Base-by-base conservation (phyloP, 805 yeast species). In the Kazachstania kunashirensis region DNA sequence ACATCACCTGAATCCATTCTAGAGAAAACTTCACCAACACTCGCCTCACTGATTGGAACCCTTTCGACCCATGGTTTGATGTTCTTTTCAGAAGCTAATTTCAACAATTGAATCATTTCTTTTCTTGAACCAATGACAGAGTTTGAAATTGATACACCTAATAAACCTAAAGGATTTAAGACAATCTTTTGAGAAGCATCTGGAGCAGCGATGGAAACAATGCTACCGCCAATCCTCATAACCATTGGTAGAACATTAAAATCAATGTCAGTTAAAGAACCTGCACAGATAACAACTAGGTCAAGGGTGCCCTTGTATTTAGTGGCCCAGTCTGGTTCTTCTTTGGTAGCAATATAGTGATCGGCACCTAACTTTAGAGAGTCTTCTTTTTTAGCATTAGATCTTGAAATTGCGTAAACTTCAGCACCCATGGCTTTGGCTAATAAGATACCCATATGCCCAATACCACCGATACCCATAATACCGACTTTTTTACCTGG, bases 371-470 rank as follows among this genome's bases (percentile, higher is more conserved):
- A 59, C 39, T 63, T 49, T 17, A 54, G 8, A 13, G 79, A 71
- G 40, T 71, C 68, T 31, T 62, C 70, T 48, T 62, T 68, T 59
- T 75, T 75, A 29, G 67, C 47, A 12, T 56, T 49, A 14, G 67
- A 55, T 57, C 80, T 63, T 13, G 79, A 73, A 48, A 75, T 64
- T 3, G 76, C 79, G 34, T 67, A 63, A 20, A 75, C 79, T 42
- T 73, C 68, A 21, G 78, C 77, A 36, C 79, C 80, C 50, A 75
- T 52, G 6, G 79, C 79, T 44, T 71, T 68, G 27, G 79, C 76
- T 41, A 75, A 68, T 49, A 68, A 63, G 37, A 71, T 55, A 29
- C 75, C 76, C 67, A 71, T 63, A 53, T 71, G 76, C 21, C 77
- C 77, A 45, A 72, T 61, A 30, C 77, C 77, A 50, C 77, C 77